These are phyloP conservation scores for Claviceps sp. DNA, from an alignment of 2,329 filamentous ascomycete species.

Conservation along the genomic window DNA sequence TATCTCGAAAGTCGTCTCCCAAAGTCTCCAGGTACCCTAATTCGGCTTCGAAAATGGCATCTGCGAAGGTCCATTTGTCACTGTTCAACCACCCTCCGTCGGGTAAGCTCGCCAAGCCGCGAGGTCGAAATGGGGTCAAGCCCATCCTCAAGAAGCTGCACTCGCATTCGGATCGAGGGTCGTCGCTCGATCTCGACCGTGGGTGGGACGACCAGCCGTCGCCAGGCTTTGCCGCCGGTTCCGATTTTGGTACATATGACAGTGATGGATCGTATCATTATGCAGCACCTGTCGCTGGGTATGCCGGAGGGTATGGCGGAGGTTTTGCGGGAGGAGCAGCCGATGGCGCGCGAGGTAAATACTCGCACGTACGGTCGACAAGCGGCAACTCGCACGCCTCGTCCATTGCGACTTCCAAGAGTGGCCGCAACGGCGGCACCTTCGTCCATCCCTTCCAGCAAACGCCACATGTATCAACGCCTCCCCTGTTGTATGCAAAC, in stretches of 20 bases:
- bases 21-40: too few species aligned
- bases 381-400: constrained; percentile 41
- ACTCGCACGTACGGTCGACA: constrained; percentile 43
- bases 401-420: constrained; percentile 41
- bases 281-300: constrained; percentile 2
- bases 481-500: constrained; percentile 44
- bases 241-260: constrained; percentile 15
- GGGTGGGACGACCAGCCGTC: constrained; percentile 40
- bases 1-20: too few species aligned
- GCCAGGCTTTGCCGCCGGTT: constrained; percentile 3
- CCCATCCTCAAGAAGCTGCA: constrained; percentile 48
- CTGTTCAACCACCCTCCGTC: constrained; percentile 6
- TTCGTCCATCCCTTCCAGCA: constrained; percentile 55
- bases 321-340: constrained; percentile 20
- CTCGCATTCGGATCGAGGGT: constrained; percentile 39
- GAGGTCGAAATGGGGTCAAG: constrained; percentile 38
- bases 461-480: constrained; percentile 46
- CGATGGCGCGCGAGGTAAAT: constrained; percentile 18
- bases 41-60: constrained; percentile 11
- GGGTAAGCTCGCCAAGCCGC: constrained; percentile 28
- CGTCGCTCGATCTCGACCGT: constrained; percentile 46
- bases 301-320: constrained; percentile 26
- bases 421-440: constrained; percentile 30
- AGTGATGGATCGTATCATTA: constrained; percentile 12
- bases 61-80: constrained; percentile 16